phyloP scores from a whole-genome alignment of 192 early-diverging fungal species.

The Spizellomyces sp. region DNA sequence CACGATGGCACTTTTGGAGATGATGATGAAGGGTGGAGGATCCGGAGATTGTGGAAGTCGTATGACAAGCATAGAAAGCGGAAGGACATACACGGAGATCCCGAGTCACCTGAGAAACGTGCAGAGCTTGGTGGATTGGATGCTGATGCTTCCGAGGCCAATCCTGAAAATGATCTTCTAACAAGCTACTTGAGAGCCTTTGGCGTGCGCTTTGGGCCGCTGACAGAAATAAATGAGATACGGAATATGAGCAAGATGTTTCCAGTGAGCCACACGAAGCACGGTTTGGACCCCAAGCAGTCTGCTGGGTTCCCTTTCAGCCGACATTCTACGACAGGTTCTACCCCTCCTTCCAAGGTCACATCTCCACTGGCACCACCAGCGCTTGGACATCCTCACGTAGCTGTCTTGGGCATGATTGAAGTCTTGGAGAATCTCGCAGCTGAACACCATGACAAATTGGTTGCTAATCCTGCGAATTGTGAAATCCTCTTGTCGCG shows the following conservation, averaged over 20 bases:
- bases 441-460: background rate
- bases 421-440: background rate
- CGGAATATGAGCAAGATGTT: too few species aligned
- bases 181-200: too few species aligned
- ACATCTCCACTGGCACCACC: too few species aligned
- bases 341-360: too few species aligned
- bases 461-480: background rate
- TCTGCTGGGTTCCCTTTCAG: too few species aligned
- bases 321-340: too few species aligned
- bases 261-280: too few species aligned
- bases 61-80: background rate
- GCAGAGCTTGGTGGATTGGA: conserved; percentile 1
- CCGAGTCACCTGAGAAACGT: background rate
- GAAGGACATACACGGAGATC: background rate
- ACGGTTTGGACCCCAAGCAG: too few species aligned
- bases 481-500: background rate
- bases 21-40: conserved; percentile 5
- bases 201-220: too few species aligned
- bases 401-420: conserved; percentile 14
- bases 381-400: conserved; percentile 23
- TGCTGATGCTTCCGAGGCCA: background rate
- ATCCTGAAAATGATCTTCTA: too few species aligned
- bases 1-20: conserved; percentile 30
- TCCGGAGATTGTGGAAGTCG: conserved; percentile 14
- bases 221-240: too few species aligned